phyloP scores from a whole-genome alignment of 2,329 filamentous ascomycete genomes.

The Monosporascus sp. region DNA sequence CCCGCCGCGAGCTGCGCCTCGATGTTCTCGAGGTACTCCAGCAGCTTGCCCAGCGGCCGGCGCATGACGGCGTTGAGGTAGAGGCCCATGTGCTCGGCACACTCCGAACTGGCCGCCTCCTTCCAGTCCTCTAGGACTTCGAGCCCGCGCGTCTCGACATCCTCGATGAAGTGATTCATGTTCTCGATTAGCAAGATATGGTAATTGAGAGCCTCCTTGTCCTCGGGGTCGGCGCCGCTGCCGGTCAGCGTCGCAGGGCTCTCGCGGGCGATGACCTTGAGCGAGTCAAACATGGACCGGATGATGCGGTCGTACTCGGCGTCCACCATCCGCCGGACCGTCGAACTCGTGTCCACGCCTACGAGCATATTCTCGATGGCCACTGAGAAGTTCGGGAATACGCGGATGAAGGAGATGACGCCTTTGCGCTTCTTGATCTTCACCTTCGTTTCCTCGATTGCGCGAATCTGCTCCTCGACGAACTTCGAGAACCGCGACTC shows the following conservation, averaged over 20 bases:
- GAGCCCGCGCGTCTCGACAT: conserved; percentile 72
- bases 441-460: conserved; percentile 96
- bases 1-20: conserved; percentile 64
- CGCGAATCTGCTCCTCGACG: conserved; percentile 89
- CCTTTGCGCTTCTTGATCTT: conserved; percentile 98
- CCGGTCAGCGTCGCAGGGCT: conserved; percentile 48
- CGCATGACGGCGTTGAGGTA: conserved; percentile 88
- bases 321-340: conserved; percentile 73
- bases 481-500: conserved; percentile 79
- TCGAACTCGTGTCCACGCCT: conserved; percentile 49
- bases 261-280: conserved; percentile 85
- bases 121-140: conserved; percentile 80
- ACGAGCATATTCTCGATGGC: conserved; percentile 80
- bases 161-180: conserved; percentile 96
- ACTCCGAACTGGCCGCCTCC: conserved; percentile 69
- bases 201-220: conserved; percentile 95
- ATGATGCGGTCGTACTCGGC: conserved; percentile 84
- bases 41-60: conserved; percentile 79
- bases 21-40: conserved; percentile 88
- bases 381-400: conserved; percentile 82
- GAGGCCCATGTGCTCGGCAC: conserved; percentile 78
- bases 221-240: conserved; percentile 60
- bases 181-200: conserved; percentile 97
- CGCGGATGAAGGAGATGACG: conserved; percentile 89
- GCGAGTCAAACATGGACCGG: conserved; percentile 93